phyloP scores from a whole-genome alignment of 805 yeast genomes.

The Saturnispora galanensis region DNA sequence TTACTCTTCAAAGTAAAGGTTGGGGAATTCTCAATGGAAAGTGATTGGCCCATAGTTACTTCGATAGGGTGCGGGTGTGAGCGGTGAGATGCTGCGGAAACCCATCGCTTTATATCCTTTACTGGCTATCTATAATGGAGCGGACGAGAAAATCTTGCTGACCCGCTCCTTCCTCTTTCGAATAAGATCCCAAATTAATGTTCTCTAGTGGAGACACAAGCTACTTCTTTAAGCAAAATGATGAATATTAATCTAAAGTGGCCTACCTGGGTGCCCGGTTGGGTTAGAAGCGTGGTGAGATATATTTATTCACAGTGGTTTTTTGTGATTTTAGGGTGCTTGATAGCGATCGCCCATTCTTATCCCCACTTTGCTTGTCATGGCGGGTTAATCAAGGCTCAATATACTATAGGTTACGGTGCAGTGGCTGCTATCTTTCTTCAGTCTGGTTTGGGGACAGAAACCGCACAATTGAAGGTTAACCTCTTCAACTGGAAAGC shows the following conservation, averaged over 20 bases:
- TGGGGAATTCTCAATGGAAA: constrained; percentile 16
- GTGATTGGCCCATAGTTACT: constrained; percentile 17
- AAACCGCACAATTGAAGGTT: constrained; percentile 44
- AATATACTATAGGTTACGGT: constrained; percentile 72
- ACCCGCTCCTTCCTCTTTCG: too few relatives aligned
- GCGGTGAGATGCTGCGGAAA: neutral
- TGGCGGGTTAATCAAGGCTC: constrained; percentile 65
- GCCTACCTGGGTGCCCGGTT: neutral
- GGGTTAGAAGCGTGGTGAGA: neutral
- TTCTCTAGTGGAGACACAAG: too few relatives aligned
- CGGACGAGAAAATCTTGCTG: too few relatives aligned
- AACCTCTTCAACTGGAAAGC: constrained; percentile 75
- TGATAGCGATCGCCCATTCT: constrained; percentile 63
- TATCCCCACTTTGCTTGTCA: constrained; percentile 78
- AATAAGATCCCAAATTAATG: too few relatives aligned
- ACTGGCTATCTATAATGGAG: too few relatives aligned
- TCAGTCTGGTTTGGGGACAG: constrained; percentile 70
- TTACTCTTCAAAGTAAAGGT: constrained; percentile 13
- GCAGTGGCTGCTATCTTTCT: constrained; percentile 84
- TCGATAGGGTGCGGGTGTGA: neutral
- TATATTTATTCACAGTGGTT: constrained; percentile 46
- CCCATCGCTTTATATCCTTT: neutral
- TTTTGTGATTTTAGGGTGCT: constrained; percentile 57
- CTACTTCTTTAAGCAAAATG: too few relatives aligned
- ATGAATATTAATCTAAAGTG: too few relatives aligned